phyloP scores from a whole-genome alignment of 2,329 filamentous ascomycete genomes.

The Fusarium brachygibbosum region DNA sequence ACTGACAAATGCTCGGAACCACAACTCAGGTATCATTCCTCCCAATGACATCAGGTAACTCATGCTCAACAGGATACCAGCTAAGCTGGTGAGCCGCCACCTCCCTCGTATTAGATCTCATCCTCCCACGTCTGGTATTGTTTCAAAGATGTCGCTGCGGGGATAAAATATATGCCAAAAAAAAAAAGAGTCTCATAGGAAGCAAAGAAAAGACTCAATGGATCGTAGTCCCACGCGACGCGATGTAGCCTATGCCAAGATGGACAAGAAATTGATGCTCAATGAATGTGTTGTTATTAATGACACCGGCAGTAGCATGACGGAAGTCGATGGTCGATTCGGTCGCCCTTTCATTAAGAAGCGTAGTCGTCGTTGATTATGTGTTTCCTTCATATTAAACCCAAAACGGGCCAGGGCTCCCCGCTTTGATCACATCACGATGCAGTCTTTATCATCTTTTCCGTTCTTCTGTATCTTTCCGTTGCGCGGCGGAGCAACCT shows the following conservation, averaged over 20 bases:
- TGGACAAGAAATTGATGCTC: constrained; percentile 29
- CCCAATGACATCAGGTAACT: not conserved
- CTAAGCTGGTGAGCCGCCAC: not conserved
- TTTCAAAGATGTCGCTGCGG: constrained; percentile 28
- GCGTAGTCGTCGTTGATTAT: constrained; percentile 41
- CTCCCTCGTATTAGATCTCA: constrained; percentile 22
- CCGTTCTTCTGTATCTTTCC: constrained; percentile 65
- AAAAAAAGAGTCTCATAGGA: constrained; percentile 20
- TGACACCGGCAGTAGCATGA: constrained; percentile 2
- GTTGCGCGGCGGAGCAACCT: constrained; percentile 65
- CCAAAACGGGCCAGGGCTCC: constrained; percentile 12
- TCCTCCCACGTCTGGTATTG: constrained; percentile 11
- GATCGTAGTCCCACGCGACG: constrained; percentile 28
- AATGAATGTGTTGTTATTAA: constrained; percentile 13
- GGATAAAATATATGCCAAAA: constrained; percentile 25
- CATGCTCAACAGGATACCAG: not conserved
- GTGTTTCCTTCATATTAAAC: constrained; percentile 35
- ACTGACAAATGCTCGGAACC: not conserved
- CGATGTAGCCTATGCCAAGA: constrained; percentile 39
- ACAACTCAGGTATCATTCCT: not conserved
- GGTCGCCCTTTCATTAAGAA: constrained; percentile 7
- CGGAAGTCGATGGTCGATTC: constrained; percentile 13
- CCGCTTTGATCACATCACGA: constrained; percentile 63
- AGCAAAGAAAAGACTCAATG: constrained; percentile 31
- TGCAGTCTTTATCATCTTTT: constrained; percentile 68